Base-by-base conservation (phyloP, 2,329 filamentous ascomycete genomes). In the Leptosphaerulina australis region DNA sequence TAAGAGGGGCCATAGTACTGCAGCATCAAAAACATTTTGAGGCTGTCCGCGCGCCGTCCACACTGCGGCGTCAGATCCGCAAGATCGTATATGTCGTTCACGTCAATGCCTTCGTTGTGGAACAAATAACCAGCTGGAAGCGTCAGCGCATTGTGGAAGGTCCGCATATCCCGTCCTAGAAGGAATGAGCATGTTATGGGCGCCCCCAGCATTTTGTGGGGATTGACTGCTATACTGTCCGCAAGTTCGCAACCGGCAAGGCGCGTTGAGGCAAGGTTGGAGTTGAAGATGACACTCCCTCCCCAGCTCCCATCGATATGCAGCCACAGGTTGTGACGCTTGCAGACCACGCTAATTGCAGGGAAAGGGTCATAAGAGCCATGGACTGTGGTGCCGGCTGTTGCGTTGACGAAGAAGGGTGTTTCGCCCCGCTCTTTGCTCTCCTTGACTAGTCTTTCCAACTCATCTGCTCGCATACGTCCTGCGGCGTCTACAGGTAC, bases 121-220 rank as follows among this genome's bases (percentile, higher is more conserved):
- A 80, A 80, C 3, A 80, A 66, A 51, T 97, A 97, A 4, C 88
- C 91, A 0, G 93, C 94, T 0, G 87, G 87, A 2, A 96, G 81
- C 2, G 89, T 96, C 75, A 96, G 96, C 10, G 91, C 91, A 36
- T 76, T 78, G 71, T 94, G 88, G 71, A 97, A 95, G 18, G 87
- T 76, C 47, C 81, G 78, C 67, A 95, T 75, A 69, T 97, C 92
- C 2, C 83, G 82, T 0, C 84, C 87, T 10, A 99, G 81, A 4
- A 99, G 81, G 76, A 96, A 97, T 0, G 88, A 92, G 76, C 92
- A 97, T 0, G 92, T 96, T 30, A 95, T 77, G 0, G 94, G 93
- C 2, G 91, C 89, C 50, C 90, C 90, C 68, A 97, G 83, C 94
- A 97, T 97, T 77, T 97, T 97, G 77, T 99, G 94, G 49, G 94